Evolutionary conservation across 2,329 filamentous ascomycete genomes (phyloP), one percentile per base, ranked within the genome.

Genomic region (Fusarium marasasianum): DNA sequence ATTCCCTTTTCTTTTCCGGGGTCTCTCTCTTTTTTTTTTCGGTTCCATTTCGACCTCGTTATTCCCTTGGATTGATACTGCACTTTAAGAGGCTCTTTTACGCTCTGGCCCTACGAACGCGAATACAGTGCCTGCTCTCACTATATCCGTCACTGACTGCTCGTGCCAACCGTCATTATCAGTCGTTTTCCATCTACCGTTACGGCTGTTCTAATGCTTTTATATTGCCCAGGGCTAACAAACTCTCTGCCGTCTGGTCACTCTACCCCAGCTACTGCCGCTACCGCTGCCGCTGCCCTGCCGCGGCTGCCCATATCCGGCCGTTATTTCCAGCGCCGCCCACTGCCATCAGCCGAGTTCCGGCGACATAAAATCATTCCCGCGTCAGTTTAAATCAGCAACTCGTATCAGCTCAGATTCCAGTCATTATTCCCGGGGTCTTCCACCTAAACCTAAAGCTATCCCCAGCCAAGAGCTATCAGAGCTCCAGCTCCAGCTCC

Each of bases 291-390:
- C 66, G 63, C 59, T 71, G 55, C 65, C 53, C 63, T 67, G 44
- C 60, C 69, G 66, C 67, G 66, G 51, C 59, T 70, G 64, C 69
- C 62, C 63, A 71, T 71, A 69, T 69, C 75, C 71, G 70, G 63
- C 54, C 59, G 56, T 80, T 80, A 80, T 80, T 81, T 67, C 80
- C 80, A 80, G 78, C 76, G 74, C 56, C 64, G 74, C 64, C 64
- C 65, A 69, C 66, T 50, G 48, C n/a, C 67, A 65, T 73, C 76
- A 77, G 71, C 74, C 74, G 74, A 74, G 59, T 67, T 60, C 73
- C 70, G 66, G 66, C 61, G 29, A 66, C 58, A 69, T 60, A 75
- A 66, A 57, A 61, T 55, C 60, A 59, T 51, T 53, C 55, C 63
- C 59, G 55, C 37, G 57, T 59, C 59, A 44, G 35, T 58, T 54